A percentile compares a stretch with the other conserved stretches of the same genome.
Evolutionary conservation across 306 rosid species (phyloP).

Genomic region (Casuarina glauca): DNA sequence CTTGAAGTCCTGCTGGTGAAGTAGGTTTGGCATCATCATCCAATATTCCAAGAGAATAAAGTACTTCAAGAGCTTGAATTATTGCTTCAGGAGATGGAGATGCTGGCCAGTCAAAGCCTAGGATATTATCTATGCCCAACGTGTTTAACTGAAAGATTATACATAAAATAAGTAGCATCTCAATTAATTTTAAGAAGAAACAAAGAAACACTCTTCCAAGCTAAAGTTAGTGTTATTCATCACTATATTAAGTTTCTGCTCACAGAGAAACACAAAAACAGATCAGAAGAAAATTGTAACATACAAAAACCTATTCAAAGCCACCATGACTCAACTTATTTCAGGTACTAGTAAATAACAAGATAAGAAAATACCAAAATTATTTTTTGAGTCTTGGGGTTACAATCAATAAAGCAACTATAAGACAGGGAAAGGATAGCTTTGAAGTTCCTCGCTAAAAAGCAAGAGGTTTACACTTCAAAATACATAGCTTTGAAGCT

Average conservation of each 20-base stretch:
- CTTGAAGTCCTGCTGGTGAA: constrained; percentile 93
- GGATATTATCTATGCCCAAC: constrained; percentile 87
- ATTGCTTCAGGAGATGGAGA: constrained; percentile 95
- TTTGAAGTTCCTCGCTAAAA: neutral
- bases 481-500: too few relatives aligned
- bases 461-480: neutral
- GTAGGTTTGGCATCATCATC: constrained; percentile 94
- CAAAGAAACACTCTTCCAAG: neutral
- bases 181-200: neutral
- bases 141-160: constrained; percentile 67
- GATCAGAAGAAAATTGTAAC: neutral
- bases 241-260: neutral
- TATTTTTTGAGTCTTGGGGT: neutral
- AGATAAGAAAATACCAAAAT: neutral
- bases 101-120: constrained; percentile 98
- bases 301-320: neutral
- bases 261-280: neutral
- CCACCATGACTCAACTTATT: neutral
- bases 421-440: neutral
- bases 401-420: neutral
- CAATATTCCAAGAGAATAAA: constrained; percentile 84
- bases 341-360: neutral
- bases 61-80: constrained; percentile 90
- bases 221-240: neutral
- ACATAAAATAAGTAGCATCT: constrained; percentile 22